Percentiles rank a stretch among this genome's conserved stretches.
Evolutionary conservation across 257 asterid genomes (phyloP).

Genomic region (Lantana camara): DNA sequence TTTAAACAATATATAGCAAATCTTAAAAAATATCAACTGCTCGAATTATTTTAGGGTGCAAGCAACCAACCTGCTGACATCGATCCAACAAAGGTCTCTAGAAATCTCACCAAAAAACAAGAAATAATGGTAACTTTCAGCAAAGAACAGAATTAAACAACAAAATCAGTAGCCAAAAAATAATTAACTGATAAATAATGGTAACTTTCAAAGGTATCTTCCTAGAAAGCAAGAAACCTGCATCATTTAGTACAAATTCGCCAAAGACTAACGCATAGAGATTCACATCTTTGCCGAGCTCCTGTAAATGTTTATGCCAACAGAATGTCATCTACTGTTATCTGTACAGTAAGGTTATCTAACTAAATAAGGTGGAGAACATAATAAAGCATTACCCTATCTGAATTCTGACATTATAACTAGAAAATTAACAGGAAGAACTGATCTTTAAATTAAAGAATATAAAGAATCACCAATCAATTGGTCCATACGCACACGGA

Average conservation of each 20-base stretch:
- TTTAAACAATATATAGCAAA: constrained; percentile 8
- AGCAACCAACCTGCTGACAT: constrained; percentile 84
- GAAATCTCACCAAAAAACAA: constrained; percentile 89
- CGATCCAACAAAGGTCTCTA: constrained; percentile 96
- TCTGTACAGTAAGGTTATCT: constrained; percentile 9
- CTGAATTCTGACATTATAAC: constrained; percentile 16
- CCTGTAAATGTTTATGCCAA: constrained; percentile 56
- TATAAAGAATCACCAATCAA: constrained; percentile 15
- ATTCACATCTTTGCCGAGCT: constrained; percentile 94
- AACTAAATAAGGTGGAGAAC: constrained; percentile 3
- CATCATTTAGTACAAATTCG: constrained; percentile 97
- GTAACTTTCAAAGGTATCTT: constrained; percentile 8
- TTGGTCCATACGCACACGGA: constrained; percentile 17
- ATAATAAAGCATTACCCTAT: constrained; percentile 6
- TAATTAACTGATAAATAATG: constrained; percentile 6
- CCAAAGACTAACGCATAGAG: constrained; percentile 98
- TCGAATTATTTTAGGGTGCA: constrained; percentile 24
- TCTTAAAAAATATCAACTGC: constrained; percentile 10
- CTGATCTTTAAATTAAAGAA: constrained; percentile 5
- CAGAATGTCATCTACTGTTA: constrained; percentile 22
- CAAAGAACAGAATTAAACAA: constrained; percentile 33
- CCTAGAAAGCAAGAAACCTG: constrained; percentile 44
- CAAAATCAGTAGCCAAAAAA: constrained; percentile 37
- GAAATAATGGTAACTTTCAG: constrained; percentile 65
- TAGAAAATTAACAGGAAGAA: background rate